Evolutionary conservation across 2,329 filamentous ascomycete species (phyloP).

Genomic region (Plenodomus tracheiphilus): DNA sequence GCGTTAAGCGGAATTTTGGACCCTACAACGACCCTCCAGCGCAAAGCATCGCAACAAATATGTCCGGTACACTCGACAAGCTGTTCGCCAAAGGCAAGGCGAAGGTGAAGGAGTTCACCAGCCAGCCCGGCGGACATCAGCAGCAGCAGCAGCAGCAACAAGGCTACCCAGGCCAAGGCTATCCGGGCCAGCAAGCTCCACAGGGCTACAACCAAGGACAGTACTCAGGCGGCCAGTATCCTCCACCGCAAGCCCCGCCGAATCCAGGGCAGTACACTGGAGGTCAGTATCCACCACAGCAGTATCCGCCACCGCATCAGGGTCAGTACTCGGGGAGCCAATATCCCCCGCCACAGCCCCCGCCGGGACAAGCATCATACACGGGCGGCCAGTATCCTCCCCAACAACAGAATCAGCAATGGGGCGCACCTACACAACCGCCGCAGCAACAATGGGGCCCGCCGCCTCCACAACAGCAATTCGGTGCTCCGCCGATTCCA

Average conservation of each 20-base stretch:
- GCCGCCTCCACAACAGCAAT: conserved; percentile 29
- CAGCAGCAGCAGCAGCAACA: conserved; percentile 12
- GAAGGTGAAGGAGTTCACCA: conserved; percentile 39
- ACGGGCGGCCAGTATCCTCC: conserved; percentile 1
- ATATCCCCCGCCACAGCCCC: conserved; percentile 16
- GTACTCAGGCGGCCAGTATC: conserved; percentile 24
- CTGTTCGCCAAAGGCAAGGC: conserved; percentile 43
- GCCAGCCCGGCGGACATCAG: conserved; percentile 24
- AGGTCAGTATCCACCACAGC: conserved; percentile 12
- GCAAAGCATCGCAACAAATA: conserved; percentile 11
- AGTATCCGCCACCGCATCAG: conserved; percentile 20
- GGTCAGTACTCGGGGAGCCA: conserved; percentile 8
- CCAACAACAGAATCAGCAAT: conserved; percentile 17
- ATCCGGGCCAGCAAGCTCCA: conserved; percentile 17
- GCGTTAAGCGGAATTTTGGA: conserved; percentile 6
- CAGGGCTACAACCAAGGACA: conserved; percentile 20
- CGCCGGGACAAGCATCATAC: conserved; percentile 18
- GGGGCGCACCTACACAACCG: conserved; percentile 15
- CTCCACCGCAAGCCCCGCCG: conserved; percentile 18
- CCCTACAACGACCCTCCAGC: neutral
- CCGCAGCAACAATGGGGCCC: conserved; percentile 24
- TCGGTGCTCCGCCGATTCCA: conserved; percentile 34
- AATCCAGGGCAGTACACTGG: conserved; percentile 11
- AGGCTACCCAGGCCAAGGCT: conserved; percentile 26
- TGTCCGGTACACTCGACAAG: conserved; percentile 39